Conservation (phyloP, 768 basidiomycete species). For the Ephemerocybe angulata region DNA sequence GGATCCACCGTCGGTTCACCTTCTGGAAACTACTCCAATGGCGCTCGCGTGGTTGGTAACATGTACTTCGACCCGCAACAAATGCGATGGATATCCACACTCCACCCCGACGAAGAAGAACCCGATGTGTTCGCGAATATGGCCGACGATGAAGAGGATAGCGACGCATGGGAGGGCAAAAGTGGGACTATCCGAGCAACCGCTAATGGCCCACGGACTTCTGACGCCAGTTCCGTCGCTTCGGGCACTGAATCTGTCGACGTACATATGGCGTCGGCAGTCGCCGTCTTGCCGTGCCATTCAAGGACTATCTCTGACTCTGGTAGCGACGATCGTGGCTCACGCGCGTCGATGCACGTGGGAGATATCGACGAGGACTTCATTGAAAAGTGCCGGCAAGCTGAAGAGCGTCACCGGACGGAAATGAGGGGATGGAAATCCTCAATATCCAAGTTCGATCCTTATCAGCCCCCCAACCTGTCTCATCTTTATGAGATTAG, state of each 20-base stretch:
- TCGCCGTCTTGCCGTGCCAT: conserved; percentile 61
- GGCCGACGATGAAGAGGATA: conserved; percentile 86
- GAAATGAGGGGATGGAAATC: conserved; percentile 85
- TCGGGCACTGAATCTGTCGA: conserved; percentile 24
- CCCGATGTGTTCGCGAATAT: conserved; percentile 94
- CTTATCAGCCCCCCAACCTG: conserved; percentile 36
- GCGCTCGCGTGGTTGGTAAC: conserved; percentile 90
- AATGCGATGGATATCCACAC: conserved; percentile 93
- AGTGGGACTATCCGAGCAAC: conserved; percentile 78
- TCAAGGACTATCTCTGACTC: conserved; percentile 69
- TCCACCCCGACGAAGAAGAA: conserved; percentile 86
- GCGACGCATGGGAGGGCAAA: conserved; percentile 64
- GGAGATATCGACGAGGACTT: conserved; percentile 76
- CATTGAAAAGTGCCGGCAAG: conserved; percentile 63
- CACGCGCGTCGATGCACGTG: conserved; percentile 69
- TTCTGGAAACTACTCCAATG: conserved; percentile 66
- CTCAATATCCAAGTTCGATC: conserved; percentile 32
- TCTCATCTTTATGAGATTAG: conserved; percentile 77
- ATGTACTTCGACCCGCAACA: conserved; percentile 95
- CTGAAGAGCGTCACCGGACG: conserved; percentile 75
- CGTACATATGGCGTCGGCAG: conserved; percentile 39
- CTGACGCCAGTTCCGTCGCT: conserved; percentile 30
- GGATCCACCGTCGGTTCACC: conserved; percentile 85
- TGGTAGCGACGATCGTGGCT: conserved; percentile 75
- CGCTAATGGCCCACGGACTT: conserved; percentile 29